Evolutionary conservation across 2,329 filamentous ascomycete genomes (phyloP), one percentile per base, ranked within the genome.

Genomic region (Dothideomycetes sp.): DNA sequence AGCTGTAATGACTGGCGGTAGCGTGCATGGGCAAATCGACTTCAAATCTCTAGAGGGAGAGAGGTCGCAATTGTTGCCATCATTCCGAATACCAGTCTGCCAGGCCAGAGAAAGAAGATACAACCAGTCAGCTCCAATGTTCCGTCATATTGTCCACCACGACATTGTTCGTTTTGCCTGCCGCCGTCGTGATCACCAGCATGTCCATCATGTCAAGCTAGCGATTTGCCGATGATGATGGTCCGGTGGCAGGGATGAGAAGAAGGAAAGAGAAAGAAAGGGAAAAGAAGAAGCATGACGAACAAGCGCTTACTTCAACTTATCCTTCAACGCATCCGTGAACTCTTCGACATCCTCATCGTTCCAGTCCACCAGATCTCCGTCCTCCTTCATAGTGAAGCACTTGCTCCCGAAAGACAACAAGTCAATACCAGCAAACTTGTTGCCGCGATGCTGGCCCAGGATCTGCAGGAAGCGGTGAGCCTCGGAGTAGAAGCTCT

Each of bases 401-500:
- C 56, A 54, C 4, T 31, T 16, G 34, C 44, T 48, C 31, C 49
- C 38, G 38, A 60, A 57, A 14, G 38, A 36, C 7, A 60, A 37
- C 8, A 57, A 34, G 19, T 55, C 47, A 7, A 59, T 45, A 4
- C 47, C 55, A 2, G 47, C 51, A 11, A 31, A 31, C 40, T 54
- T 55, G 31, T 51, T 33, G 19, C 51, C 52, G 34, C 46, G 48
- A 5, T 31, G 34, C 4, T 30, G 31, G 12, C 46, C 51, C 12
- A 56, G 38, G 2, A 47, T 41, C 30, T 52, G 46, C 8, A 58
- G 45, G 22, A 58, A 53, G 24, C 55, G 52, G 36, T 49, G 50
- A 16, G 53, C 52, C 24, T 62, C 58, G 29, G 48, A 48, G 49
- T 51, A 55, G 48, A 64, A 56, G 5, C 43, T 34, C 41, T 55